Evolutionary conservation across 345 rosid species (phyloP), one percentile per base, ranked within the genome.

Genomic region (Citrus sp.): DNA sequence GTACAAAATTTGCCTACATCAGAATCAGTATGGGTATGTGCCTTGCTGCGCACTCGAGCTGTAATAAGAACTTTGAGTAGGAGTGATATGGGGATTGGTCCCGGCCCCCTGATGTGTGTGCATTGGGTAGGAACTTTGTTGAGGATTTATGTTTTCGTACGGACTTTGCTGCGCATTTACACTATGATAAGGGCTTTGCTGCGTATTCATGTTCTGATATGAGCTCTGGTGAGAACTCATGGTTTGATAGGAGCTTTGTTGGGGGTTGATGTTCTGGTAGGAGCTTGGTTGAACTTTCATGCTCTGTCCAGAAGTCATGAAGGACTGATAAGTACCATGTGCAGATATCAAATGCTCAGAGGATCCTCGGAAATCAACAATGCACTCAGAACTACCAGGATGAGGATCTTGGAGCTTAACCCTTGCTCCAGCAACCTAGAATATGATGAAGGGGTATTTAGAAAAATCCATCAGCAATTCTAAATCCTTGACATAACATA

Each of bases 381-480:
- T 34, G 40, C 56, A 66, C 69, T 87, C 82, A 9, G 79, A 30
- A 55, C 81, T 81, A 69, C 81, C 85, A 37, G 78, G 70, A 12
- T 69, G 74, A 67, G 78, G 79, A 77, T 85, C 85, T 62, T 77
- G 85, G 46, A 79, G 77, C 81, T 79, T 80, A 75, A 82, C n/a
- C 81, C 87, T 84, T n/a, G 72, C 65, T 30, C 86, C 85, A 70
- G 72, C 40, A 68, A 70, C 80, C 89, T 87, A 70, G 69, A 62
- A 62, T 51, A 32, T 18, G 34, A 56, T 22, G 24, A 22, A 28
- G 51, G 6, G 46, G 63, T 25, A 69, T 51, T 70, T 55, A 72
- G 65, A 16, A 78, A 54, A 54, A 13, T 58, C 46, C 24, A 51
- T 71, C 66, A 28, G 30, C 59, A 68, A 40, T 38, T 56, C 35